These are phyloP conservation scores for Candida coquimbonensis DNA, from an alignment of 805 yeast genomes.

Conservation along the genomic window DNA sequence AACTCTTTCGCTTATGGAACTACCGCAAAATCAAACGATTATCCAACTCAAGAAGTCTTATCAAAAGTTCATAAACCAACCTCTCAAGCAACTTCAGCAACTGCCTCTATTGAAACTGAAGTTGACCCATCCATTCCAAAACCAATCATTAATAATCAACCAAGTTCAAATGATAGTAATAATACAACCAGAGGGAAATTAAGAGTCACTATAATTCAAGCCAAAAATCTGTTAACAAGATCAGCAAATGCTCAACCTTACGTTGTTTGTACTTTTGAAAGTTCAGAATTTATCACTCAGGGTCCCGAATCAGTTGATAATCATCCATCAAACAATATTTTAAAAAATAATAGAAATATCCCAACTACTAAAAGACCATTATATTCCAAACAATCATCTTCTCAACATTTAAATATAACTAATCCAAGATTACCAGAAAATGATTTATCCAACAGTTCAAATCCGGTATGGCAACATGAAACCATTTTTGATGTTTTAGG, in stretches of 20 bases:
- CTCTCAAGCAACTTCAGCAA: constrained; percentile 15
- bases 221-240: constrained; percentile 55
- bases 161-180: constrained; percentile 9
- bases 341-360: constrained; percentile 12
- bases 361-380: constrained; percentile 21
- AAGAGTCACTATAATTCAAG: constrained; percentile 75
- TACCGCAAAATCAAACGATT: constrained; percentile 36
- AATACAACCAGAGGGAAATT: constrained; percentile 72
- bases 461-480: constrained; percentile 89
- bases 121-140: constrained; percentile 3
- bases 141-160: constrained; percentile 4
- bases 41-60: constrained; percentile 27
- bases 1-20: constrained; percentile 65
- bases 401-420: constrained; percentile 30
- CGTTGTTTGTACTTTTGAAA: constrained; percentile 87
- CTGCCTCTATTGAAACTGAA: constrained; percentile 7
- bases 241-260: constrained; percentile 63
- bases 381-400: constrained; percentile 39
- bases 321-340: constrained; percentile 25
- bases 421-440: constrained; percentile 11
- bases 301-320: constrained; percentile 48
- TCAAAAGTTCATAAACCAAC: constrained; percentile 25
- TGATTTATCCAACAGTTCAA: constrained; percentile 32
- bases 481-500: constrained; percentile 90
- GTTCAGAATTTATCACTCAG: constrained; percentile 82